These are phyloP conservation scores for Waltiozyma sp. DNA, from an alignment of 1,139 yeast genomes.

Conservation along the genomic window DNA sequence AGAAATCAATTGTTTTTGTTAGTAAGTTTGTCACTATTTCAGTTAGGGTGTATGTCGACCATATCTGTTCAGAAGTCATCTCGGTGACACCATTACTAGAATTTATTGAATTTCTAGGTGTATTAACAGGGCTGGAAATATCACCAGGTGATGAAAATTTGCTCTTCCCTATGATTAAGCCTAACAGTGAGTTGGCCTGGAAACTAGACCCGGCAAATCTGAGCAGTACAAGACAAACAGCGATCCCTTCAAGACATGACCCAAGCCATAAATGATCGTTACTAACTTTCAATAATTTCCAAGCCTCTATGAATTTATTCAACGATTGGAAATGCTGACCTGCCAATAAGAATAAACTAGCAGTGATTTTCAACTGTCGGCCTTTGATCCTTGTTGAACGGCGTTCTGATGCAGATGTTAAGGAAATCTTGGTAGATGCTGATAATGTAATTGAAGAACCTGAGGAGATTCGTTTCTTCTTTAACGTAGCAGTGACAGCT, in stretches of 20 bases:
- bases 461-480: slow-evolving; percentile 16
- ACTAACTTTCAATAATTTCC: slow-evolving; percentile 43
- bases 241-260: slow-evolving; percentile 72
- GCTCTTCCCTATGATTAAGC: neutral
- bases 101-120: neutral
- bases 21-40: slow-evolving; percentile 43
- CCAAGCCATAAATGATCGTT: slow-evolving; percentile 85
- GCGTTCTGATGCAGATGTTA: slow-evolving; percentile 33
- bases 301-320: slow-evolving; percentile 61
- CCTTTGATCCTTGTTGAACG: slow-evolving; percentile 52
- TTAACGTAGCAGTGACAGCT: slow-evolving; percentile 2
- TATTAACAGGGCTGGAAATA: slow-evolving; percentile 33
- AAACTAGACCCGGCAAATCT: slow-evolving; percentile 48
- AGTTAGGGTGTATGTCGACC: slow-evolving; percentile 22
- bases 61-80: slow-evolving; percentile 10
- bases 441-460: slow-evolving; percentile 15
- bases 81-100: slow-evolving; percentile 8
- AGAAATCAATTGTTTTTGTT: slow-evolving; percentile 42
- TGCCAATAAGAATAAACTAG: slow-evolving; percentile 65
- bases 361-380: slow-evolving; percentile 65
- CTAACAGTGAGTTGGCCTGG: slow-evolving; percentile 20
- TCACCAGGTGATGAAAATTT: slow-evolving; percentile 18
- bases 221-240: slow-evolving; percentile 52
- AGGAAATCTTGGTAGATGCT: slow-evolving; percentile 16
- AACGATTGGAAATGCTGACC: slow-evolving; percentile 71